These are phyloP conservation scores for Acorus gramineus DNA, from an alignment of 106 monocot species.

Conservation along the genomic window DNA sequence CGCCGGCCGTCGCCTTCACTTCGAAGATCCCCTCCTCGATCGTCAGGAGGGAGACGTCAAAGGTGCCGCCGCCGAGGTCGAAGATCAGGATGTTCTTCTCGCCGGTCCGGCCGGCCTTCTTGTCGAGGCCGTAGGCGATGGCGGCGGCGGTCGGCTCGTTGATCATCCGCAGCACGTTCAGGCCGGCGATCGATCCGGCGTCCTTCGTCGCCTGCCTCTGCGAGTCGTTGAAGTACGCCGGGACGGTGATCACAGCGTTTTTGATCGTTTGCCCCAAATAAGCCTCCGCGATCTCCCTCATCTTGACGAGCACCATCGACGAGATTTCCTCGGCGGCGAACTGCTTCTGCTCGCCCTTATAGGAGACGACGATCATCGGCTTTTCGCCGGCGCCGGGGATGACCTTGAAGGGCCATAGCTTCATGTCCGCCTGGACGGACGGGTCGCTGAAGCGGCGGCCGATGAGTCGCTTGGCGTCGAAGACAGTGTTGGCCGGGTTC, in stretches of 20 bases:
- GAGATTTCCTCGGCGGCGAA: conserved; percentile 14
- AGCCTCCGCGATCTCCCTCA: conserved; percentile 17
- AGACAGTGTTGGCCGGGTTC: conserved; percentile 31
- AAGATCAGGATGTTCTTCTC: conserved; percentile 16
- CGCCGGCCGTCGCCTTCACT: conserved; percentile 15
- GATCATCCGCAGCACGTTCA: conserved; percentile 18
- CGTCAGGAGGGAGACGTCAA: conserved; percentile 10
- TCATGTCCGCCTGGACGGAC: too few relatives aligned
- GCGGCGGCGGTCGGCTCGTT: conserved; percentile 19
- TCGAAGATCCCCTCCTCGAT: conserved; percentile 19
- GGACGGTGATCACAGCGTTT: conserved; percentile 11
- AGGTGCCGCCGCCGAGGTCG: neutral
- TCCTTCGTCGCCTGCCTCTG: conserved; percentile 20
- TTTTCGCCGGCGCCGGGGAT: conserved; percentile 9
- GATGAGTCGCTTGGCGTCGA: too few relatives aligned
- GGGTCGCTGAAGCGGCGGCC: too few relatives aligned
- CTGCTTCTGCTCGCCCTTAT: conserved; percentile 17
- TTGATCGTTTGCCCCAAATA: conserved; percentile 14
- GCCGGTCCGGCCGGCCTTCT: conserved; percentile 8
- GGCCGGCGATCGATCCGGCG: conserved; percentile 11
- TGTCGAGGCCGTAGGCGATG: conserved; percentile 22
- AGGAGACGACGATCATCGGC: conserved; percentile 13
- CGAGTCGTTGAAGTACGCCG: conserved; percentile 20
- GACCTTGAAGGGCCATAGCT: too few relatives aligned
- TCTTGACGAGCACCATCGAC: neutral